Evolutionary conservation across 2,329 filamentous ascomycete species (phyloP).

Genomic region (Ophiognomonia clavigignenti-juglandacearum): DNA sequence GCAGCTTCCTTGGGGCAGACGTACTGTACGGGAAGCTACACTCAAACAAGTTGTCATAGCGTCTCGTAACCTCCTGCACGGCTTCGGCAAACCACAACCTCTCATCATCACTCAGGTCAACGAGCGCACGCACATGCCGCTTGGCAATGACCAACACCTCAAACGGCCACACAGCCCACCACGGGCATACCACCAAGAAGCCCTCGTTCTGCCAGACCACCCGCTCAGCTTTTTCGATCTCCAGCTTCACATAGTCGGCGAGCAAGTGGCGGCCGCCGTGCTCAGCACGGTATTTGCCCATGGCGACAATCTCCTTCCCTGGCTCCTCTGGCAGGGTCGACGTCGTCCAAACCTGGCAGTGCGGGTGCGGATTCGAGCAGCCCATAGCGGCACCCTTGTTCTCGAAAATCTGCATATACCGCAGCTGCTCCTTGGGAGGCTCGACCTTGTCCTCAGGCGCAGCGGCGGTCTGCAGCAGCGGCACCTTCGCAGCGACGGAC

Average conservation of each 20-base stretch:
- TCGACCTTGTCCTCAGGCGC: constrained; percentile 32
- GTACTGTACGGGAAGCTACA: constrained; percentile 92
- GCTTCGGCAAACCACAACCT: constrained; percentile 72
- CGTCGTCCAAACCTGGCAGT: constrained; percentile 95
- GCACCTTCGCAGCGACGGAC: constrained; percentile 31
- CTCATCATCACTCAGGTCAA: constrained; percentile 73
- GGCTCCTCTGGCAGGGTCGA: constrained; percentile 89
- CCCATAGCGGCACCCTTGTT: constrained; percentile 98
- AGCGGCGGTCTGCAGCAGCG: constrained; percentile 32
- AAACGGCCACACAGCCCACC: constrained; percentile 98
- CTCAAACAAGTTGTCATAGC: constrained; percentile 97
- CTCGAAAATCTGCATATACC: constrained; percentile 99
- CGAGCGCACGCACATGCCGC: constrained; percentile 75
- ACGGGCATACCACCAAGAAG: constrained; percentile 87
- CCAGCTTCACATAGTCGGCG: constrained; percentile 80
- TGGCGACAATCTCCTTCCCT: constrained; percentile 68
- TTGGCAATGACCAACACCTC: constrained; percentile 88
- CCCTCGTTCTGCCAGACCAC: constrained; percentile 81
- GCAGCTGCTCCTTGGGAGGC: constrained; percentile 69
- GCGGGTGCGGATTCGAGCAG: constrained; percentile 96
- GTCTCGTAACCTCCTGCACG: constrained; percentile 79
- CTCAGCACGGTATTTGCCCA: constrained; percentile 71
- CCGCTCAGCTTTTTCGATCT: constrained; percentile 75
- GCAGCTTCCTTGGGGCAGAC: no score
- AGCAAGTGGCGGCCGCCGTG: constrained; percentile 73